Evolutionary conservation across 192 early-diverging fungal genomes (phyloP).

Genomic region (Coemansia javaensis): DNA sequence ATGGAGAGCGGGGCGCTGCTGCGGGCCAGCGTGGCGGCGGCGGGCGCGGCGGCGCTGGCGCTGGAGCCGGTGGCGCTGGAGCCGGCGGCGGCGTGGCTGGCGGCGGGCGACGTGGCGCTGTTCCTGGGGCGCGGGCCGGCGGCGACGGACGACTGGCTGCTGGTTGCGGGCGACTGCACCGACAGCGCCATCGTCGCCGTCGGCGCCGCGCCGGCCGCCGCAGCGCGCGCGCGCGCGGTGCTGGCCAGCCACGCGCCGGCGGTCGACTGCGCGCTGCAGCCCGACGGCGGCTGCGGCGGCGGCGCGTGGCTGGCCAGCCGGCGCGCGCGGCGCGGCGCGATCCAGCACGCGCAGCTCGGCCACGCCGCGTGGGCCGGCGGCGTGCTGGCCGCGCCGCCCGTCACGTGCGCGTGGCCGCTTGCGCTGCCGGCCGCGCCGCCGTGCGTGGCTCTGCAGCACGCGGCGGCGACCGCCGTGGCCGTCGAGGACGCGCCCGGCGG

Average conservation of each 20-base stretch:
- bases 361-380: slow-evolving; percentile 1
- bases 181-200: slow-evolving; percentile 21
- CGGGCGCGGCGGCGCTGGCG: slow-evolving; percentile 5
- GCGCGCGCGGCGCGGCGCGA: slow-evolving; percentile 1
- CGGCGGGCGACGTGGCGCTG: slow-evolving; percentile 10
- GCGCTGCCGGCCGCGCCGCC: neutral
- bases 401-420: slow-evolving; percentile 17
- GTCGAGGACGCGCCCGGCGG: slow-evolving; percentile 5
- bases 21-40: slow-evolving; percentile 1
- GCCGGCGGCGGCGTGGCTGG: neutral
- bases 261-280: slow-evolving; percentile 9
- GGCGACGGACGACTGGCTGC: slow-evolving; percentile 4
- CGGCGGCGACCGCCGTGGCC: neutral
- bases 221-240: neutral
- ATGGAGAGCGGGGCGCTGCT: slow-evolving; percentile 23
- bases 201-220: neutral
- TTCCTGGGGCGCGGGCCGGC: slow-evolving; percentile 1
- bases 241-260: slow-evolving; percentile 30
- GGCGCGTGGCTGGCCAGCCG: slow-evolving; percentile 17
- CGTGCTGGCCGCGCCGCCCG: neutral
- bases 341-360: slow-evolving; percentile 24
- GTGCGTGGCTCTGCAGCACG: slow-evolving; percentile 14
- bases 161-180: slow-evolving; percentile 24
- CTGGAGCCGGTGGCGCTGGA: slow-evolving; percentile 5
- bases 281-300: too few species aligned